Conservation (phyloP, 352 stramenopile species). For the Globisporangium mamillatum region DNA sequence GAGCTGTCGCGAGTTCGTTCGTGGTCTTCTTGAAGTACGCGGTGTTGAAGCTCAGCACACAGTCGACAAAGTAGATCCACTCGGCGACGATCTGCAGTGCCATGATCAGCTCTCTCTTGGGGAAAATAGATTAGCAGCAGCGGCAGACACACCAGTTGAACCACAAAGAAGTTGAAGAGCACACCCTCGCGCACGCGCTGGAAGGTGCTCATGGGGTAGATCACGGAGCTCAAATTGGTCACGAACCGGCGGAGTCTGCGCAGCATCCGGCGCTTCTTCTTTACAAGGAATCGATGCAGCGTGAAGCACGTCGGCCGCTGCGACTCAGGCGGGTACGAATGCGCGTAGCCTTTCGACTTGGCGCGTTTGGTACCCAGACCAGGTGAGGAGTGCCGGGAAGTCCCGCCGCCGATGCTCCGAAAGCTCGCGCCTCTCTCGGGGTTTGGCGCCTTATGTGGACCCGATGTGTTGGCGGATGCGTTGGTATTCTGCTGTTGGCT, state of each 20-base stretch:
- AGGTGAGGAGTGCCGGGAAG: background rate
- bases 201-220: conserved; percentile 9
- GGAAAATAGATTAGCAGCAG: background rate
- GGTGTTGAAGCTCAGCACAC: conserved; percentile 13
- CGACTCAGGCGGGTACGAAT: background rate
- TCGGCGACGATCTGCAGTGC: background rate
- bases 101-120: background rate
- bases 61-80: conserved; percentile 1
- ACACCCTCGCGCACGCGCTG: conserved; percentile 2
- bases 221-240: background rate
- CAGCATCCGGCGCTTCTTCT: conserved; percentile 2
- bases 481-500: background rate
- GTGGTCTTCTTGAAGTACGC: conserved; percentile 8
- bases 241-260: background rate
- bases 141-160: background rate
- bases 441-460: background rate
- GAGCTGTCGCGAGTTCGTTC: conserved; percentile 12
- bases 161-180: conserved; percentile 1
- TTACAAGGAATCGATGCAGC: background rate
- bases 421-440: background rate
- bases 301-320: background rate
- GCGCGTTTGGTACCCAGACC: background rate
- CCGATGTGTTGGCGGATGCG: background rate
- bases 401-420: background rate
- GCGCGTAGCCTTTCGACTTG: background rate